A percentile compares a stretch with the other conserved stretches of the same genome.
phyloP scores from a whole-genome alignment of 805 yeast species.

The Metschnikowia cerradonensis region DNA sequence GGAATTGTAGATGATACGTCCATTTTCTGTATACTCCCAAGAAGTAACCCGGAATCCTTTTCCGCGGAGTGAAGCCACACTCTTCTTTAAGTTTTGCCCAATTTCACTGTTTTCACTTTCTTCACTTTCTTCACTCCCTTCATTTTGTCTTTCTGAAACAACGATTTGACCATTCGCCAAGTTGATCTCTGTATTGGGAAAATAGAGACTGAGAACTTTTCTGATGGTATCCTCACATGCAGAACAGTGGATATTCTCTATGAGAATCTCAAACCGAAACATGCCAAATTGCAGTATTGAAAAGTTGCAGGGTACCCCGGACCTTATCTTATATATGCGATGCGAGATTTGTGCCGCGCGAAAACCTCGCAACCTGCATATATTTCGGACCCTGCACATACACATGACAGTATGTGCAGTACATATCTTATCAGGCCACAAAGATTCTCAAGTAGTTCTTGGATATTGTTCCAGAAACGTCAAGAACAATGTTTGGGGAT shows the following conservation, averaged over 20 bases:
- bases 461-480: too few relatives aligned
- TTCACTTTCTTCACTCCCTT: too few relatives aligned
- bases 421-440: neutral
- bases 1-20: conserved; percentile 8
- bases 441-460: too few relatives aligned
- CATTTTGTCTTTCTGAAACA: too few relatives aligned
- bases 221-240: conserved; percentile 44
- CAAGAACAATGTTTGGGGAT: too few relatives aligned
- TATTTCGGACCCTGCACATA: neutral
- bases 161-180: neutral
- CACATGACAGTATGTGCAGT: neutral
- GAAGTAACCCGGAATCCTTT: conserved; percentile 37
- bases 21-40: conserved; percentile 30
- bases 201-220: conserved; percentile 4
- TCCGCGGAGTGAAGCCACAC: conserved; percentile 24
- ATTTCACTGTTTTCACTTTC: neutral
- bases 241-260: conserved; percentile 53
- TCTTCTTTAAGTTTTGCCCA: neutral
- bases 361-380: neutral
- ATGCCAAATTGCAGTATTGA: neutral
- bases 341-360: conserved; percentile 2
- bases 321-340: conserved; percentile 1
- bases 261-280: conserved; percentile 5
- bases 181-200: neutral
- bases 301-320: neutral